Percentiles rank a stretch among this genome's conserved stretches.
Evolutionary conservation across 257 asterid genomes (phyloP).

Genomic region (Echium plantagineum): DNA sequence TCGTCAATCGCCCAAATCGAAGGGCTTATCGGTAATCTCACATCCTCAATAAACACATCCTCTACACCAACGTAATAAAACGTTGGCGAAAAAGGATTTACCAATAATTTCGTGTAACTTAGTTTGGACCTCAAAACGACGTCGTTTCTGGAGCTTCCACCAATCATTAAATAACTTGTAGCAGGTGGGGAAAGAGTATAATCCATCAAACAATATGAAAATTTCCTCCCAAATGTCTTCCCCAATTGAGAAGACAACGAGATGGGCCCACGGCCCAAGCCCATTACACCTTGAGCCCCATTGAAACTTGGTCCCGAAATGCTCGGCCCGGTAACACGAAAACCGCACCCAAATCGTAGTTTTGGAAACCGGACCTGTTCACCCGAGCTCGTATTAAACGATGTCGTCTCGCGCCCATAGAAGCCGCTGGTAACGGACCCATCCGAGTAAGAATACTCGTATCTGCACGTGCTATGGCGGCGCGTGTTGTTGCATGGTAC

Average conservation of each 20-base stretch:
- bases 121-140: constrained; percentile 11
- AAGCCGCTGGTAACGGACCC: constrained; percentile 62
- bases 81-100: constrained; percentile 39
- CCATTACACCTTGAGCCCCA: constrained; percentile 70
- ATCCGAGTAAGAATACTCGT: constrained; percentile 59
- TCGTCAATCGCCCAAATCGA: constrained; percentile 61
- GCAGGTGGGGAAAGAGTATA: constrained; percentile 66
- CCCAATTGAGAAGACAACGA: constrained; percentile 61
- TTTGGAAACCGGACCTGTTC: constrained; percentile 18
- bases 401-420: constrained; percentile 54
- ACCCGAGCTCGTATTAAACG: constrained; percentile 49
- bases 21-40: constrained; percentile 55
- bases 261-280: constrained; percentile 76
- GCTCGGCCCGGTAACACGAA: constrained; percentile 54
- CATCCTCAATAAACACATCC: constrained; percentile 20
- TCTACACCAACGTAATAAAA: constrained; percentile 59
- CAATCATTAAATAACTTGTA: constrained; percentile 56
- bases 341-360: constrained; percentile 61
- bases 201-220: constrained; percentile 70
- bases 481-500: constrained; percentile 54
- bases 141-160: constrained; percentile 30
- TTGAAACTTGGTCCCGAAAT: constrained; percentile 50
- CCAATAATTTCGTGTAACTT: constrained; percentile 53
- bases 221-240: constrained; percentile 46
- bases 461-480: constrained; percentile 68